phyloP scores from a whole-genome alignment of 305 asterid genomes.

The Caryopteris hybrid region DNA sequence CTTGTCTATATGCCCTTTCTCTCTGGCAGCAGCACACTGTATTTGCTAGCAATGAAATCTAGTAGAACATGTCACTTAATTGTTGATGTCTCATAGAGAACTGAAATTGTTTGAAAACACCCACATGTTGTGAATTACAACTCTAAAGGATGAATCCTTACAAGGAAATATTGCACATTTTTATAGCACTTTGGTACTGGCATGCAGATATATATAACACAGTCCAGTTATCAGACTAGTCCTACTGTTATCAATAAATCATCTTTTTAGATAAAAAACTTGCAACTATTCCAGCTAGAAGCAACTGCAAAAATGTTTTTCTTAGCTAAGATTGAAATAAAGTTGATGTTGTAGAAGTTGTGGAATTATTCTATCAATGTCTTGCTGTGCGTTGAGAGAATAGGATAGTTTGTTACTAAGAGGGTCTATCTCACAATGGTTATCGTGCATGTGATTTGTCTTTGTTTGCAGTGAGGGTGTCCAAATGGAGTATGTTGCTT shows the following conservation, averaged over 20 bases:
- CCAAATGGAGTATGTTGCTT: slow-evolving; percentile 74
- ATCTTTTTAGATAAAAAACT: not conserved
- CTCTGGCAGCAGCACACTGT: slow-evolving; percentile 1
- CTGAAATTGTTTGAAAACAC: not conserved
- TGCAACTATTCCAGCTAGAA: slow-evolving; percentile 6
- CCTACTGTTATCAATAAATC: not conserved
- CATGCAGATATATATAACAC: not conserved
- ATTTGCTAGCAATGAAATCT: not conserved
- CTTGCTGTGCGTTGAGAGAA: not conserved
- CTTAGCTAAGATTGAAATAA: not conserved
- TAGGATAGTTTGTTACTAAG: slow-evolving; percentile 4
- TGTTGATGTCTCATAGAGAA: not conserved
- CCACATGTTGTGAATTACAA: not conserved
- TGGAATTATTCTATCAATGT: not conserved
- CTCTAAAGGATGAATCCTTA: not conserved
- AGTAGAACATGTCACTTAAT: not conserved
- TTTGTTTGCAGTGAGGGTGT: slow-evolving; percentile 77
- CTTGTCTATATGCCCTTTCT: not conserved
- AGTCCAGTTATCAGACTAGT: not conserved
- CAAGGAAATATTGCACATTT: not conserved
- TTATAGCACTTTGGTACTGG: slow-evolving; percentile 3
- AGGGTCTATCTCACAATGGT: slow-evolving; percentile 29
- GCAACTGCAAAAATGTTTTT: not conserved
- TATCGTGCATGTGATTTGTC: slow-evolving; percentile 37
- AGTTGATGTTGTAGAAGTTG: not conserved